Conservation (phyloP, 805 yeast species). For the Metschnikowia amazonensis region DNA sequence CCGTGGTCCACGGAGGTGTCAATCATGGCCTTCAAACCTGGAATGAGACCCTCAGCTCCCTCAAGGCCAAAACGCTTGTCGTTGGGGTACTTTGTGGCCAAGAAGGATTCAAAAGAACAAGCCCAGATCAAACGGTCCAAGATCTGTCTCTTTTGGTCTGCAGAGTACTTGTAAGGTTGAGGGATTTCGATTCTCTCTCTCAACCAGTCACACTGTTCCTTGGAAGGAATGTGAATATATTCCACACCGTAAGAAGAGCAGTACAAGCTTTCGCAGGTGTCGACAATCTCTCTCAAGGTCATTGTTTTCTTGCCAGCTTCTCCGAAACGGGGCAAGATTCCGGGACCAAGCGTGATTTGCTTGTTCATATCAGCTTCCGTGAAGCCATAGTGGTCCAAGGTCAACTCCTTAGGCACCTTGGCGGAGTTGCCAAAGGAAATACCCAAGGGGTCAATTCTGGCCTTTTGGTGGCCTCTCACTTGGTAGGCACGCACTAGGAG, state of each 20-base stretch:
- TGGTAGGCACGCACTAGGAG: constrained; percentile 96
- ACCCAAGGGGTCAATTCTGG: constrained; percentile 92
- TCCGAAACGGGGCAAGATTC: constrained; percentile 90
- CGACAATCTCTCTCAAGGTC: constrained; percentile 75
- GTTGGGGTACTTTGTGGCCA: constrained; percentile 94
- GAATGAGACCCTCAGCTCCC: constrained; percentile 96
- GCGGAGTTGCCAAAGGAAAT: constrained; percentile 76
- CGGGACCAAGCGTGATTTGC: constrained; percentile 91
- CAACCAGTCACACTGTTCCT: constrained; percentile 96
- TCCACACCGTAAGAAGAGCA: constrained; percentile 90
- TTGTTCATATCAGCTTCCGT: constrained; percentile 78
- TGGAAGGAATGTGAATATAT: constrained; percentile 94
- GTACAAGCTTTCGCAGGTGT: constrained; percentile 76
- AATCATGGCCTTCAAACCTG: constrained; percentile 94
- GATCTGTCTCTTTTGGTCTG: constrained; percentile 93
- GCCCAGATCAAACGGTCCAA: constrained; percentile 97
- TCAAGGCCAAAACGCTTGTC: constrained; percentile 98
- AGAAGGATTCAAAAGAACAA: constrained; percentile 85
- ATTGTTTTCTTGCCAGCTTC: constrained; percentile 57
- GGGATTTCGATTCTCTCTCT: constrained; percentile 96
- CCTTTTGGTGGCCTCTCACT: constrained; percentile 96
- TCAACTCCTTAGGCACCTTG: constrained; percentile 76
- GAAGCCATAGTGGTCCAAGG: constrained; percentile 89
- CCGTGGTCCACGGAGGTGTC: constrained; percentile 92
- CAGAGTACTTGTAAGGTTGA: constrained; percentile 71